These are phyloP conservation scores for Rhizopogon sp. DNA, from an alignment of 768 basidiomycete species.

Conservation along the genomic window DNA sequence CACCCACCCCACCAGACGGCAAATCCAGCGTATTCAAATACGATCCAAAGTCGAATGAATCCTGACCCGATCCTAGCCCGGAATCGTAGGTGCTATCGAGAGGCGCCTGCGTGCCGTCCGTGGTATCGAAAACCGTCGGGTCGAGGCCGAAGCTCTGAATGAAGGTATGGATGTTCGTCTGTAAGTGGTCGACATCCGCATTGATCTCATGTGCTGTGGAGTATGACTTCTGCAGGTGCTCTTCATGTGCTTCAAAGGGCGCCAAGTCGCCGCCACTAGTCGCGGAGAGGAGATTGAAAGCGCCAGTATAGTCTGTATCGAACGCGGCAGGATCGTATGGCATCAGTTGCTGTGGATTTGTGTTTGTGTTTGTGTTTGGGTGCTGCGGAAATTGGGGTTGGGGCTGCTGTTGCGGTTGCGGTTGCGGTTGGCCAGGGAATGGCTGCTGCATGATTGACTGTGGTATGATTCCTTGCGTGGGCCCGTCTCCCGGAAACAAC, in stretches of 20 bases:
- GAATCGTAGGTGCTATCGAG: conserved; percentile 3
- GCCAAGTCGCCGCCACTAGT: conserved; percentile 23
- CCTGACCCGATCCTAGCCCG: conserved; percentile 4
- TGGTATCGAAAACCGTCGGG: conserved; percentile 25
- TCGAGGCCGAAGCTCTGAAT: conserved; percentile 71
- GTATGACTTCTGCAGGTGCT: conserved; percentile 52
- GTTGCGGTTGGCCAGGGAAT: conserved; percentile 13
- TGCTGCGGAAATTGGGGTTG: background rate
- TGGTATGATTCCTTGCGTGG: conserved; percentile 6
- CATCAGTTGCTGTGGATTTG: conserved; percentile 12
- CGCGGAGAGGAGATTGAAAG: conserved; percentile 20
- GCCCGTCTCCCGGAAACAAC: conserved; percentile 1
- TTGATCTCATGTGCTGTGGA: conserved; percentile 60
- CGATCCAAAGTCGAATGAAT: conserved; percentile 36
- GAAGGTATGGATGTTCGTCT: conserved; percentile 63
- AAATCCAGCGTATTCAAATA: conserved; percentile 32
- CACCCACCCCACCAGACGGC: conserved; percentile 15
- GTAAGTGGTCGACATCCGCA: conserved; percentile 66
- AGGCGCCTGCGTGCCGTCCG: background rate
- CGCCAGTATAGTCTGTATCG: conserved; percentile 16
- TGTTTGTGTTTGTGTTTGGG: background rate
- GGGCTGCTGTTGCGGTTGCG: conserved; percentile 21
- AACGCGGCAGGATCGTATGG: conserved; percentile 17
- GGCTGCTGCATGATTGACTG: conserved; percentile 19
- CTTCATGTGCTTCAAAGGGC: conserved; percentile 31